Base-by-base conservation (phyloP, 2,329 filamentous ascomycete species). In the Ophiocordyceps camponoti-leonardi region DNA sequence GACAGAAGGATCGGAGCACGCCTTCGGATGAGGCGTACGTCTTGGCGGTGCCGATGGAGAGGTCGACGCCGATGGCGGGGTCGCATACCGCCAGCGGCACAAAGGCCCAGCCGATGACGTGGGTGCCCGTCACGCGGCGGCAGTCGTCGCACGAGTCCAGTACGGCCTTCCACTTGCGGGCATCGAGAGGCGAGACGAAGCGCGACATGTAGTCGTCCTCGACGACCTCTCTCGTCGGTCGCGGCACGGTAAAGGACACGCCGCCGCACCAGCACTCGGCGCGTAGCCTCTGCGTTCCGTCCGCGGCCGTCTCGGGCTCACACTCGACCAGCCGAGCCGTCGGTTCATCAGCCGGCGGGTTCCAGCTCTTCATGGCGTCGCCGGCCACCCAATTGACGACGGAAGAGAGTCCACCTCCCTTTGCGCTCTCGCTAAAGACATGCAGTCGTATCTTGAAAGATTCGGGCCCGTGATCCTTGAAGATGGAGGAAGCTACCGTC, bases 211-310 rank as follows among this genome's bases (percentile, higher is more conserved):
- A 57, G 5, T 54, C 52, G 43, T 64, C 55, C 1, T 53, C 49
- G 23, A 57, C 50, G 3, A 58, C 54, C 16, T 54, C 54, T 6
- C 57, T 45, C 4, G 53, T 57, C 1, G 68, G 69, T 3, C 67
- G 59, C 11, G 57, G 51, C 28, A 72, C 56, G 6, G 63, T 65
- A 51, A 72, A 71, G 4, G 63, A 66, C 0, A 72, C 64, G 11
- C 69, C 68, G 39, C 63, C 66, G 47, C 69, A 73, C 46, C 64
- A 58, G 49, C 69, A 72, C 48, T 68, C 49, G 0, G 60, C 68
- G 0, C 62, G 61, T 12, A 73, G 59, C 18, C 61, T 53, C 35
- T 68, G 62, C 40, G 60, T 51, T 11, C 65, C 65, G 10, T 62
- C 53, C 1, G 46, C 44, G 6, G 61, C 63, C 8, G 59, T 45